Evolutionary conservation across 306 rosid species (phyloP).

Genomic region (Pterocarpus macrocarpus): DNA sequence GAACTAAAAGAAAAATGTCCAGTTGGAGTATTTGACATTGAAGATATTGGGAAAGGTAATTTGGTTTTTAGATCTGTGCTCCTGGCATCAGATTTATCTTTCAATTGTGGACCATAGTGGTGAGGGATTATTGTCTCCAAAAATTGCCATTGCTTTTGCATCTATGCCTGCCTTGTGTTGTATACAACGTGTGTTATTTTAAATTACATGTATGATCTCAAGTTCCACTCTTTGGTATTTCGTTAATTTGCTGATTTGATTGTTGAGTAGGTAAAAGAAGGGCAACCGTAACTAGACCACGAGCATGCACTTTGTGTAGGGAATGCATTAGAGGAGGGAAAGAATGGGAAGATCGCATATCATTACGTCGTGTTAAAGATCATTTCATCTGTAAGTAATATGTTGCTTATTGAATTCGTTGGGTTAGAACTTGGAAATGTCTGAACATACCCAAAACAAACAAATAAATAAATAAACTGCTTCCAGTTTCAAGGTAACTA

Average conservation of each 20-base stretch:
- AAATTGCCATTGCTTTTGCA: constrained; percentile 30
- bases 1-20: constrained; percentile 79
- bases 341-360: constrained; percentile 83
- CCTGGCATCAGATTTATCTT: constrained; percentile 26
- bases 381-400: constrained; percentile 93
- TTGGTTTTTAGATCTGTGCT: constrained; percentile 15
- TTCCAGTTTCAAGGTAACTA: constrained; percentile 15
- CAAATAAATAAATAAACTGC: not conserved
- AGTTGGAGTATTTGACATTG: constrained; percentile 83
- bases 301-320: constrained; percentile 91
- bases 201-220: constrained; percentile 12
- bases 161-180: constrained; percentile 8
- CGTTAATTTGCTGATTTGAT: constrained; percentile 41
- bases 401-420: constrained; percentile 12
- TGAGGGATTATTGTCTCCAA: constrained; percentile 24
- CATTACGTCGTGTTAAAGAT: constrained; percentile 83
- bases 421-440: constrained; percentile 18
- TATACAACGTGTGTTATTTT: not conserved
- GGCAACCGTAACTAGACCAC: constrained; percentile 74
- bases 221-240: constrained; percentile 28
- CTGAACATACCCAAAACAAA: not conserved
- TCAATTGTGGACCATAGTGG: constrained; percentile 8
- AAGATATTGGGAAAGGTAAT: constrained; percentile 87
- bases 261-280: constrained; percentile 70
- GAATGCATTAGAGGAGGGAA: constrained; percentile 96